Evolutionary conservation across 1,284 basidiomycete genomes (phyloP).

Genomic region (Grifola frondosa): DNA sequence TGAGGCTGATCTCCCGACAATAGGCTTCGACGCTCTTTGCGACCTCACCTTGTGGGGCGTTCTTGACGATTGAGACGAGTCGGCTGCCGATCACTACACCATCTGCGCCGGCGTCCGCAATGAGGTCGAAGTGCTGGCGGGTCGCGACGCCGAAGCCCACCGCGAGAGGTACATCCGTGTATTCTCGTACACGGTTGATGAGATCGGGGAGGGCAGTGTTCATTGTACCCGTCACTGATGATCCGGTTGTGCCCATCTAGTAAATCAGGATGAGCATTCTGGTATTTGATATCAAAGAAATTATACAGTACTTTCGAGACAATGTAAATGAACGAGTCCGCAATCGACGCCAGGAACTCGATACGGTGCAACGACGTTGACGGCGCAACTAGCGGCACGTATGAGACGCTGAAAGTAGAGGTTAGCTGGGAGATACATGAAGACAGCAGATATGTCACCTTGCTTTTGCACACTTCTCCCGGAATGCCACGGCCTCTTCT

Average conservation of each 20-base stretch:
- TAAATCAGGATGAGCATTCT: not conserved
- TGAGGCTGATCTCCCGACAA: constrained; percentile 69
- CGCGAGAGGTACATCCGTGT: constrained; percentile 81
- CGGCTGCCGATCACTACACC: constrained; percentile 94
- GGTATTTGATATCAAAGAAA: not conserved
- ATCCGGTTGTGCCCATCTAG: constrained; percentile 98
- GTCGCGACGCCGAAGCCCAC: constrained; percentile 97
- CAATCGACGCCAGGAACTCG: constrained; percentile 88
- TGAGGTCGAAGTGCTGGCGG: constrained; percentile 87
- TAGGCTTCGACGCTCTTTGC: constrained; percentile 70
- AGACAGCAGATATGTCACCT: constrained; percentile 50
- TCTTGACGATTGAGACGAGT: constrained; percentile 79
- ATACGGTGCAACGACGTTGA: constrained; percentile 88
- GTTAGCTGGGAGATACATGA: constrained; percentile 1
- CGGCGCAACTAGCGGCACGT: constrained; percentile 94
- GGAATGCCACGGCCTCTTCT: constrained; percentile 91
- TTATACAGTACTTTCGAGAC: constrained; percentile 74
- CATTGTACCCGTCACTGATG: constrained; percentile 71
- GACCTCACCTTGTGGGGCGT: constrained; percentile 52
- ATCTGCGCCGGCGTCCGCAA: constrained; percentile 86
- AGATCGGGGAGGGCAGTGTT: constrained; percentile 80
- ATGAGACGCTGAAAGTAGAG: constrained; percentile 71
- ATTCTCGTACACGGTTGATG: constrained; percentile 69
- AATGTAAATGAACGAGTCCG: constrained; percentile 97
- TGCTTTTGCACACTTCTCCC: constrained; percentile 80